Percentiles rank a stretch among this genome's conserved stretches.
Conservation (phyloP, 2,329 filamentous ascomycete species). For the Coniochaeta pulveracea region DNA sequence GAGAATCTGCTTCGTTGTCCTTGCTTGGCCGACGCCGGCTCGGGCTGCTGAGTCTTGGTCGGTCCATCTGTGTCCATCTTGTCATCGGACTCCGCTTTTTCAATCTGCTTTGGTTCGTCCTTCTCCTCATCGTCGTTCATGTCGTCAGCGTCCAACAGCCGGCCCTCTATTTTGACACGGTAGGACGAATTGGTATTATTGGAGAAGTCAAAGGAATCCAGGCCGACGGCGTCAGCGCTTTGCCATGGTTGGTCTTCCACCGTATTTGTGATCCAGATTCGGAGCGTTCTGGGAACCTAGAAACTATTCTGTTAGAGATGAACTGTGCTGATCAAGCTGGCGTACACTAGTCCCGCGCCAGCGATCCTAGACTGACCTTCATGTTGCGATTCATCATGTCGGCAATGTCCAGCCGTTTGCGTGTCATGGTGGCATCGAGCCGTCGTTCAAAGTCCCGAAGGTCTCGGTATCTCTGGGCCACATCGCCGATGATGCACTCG, state of each 20-base stretch:
- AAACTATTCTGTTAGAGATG: too few relatives aligned
- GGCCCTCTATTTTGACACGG: slow-evolving; percentile 83
- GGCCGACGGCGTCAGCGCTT: slow-evolving; percentile 45
- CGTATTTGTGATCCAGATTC: slow-evolving; percentile 92
- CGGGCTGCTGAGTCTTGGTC: slow-evolving; percentile 21
- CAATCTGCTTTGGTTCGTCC: slow-evolving; percentile 21
- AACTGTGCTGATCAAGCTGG: too few relatives aligned
- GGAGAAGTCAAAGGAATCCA: slow-evolving; percentile 73
- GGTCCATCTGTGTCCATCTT: slow-evolving; percentile 48
- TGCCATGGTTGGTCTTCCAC: slow-evolving; percentile 95
- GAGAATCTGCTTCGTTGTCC: slow-evolving; percentile 47
- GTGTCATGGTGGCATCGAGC: slow-evolving; percentile 85
- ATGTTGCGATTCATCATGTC: slow-evolving; percentile 66
- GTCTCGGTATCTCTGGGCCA: slow-evolving; percentile 69
- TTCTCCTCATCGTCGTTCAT: slow-evolving; percentile 39
- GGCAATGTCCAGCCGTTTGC: slow-evolving; percentile 83
- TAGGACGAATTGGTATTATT: slow-evolving; percentile 70
- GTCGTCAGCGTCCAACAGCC: slow-evolving; percentile 61
- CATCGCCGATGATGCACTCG: slow-evolving; percentile 69
- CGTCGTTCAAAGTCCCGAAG: slow-evolving; percentile 79
- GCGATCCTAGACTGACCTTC: slow-evolving; percentile 46
- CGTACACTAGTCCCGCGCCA: neutral
- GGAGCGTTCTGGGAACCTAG: slow-evolving; percentile 76
- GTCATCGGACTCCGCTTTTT: slow-evolving; percentile 29
- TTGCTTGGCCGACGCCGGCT: slow-evolving; percentile 23